Percentiles rank a stretch among this genome's conserved stretches.
These are phyloP conservation scores for Claviceps sp. DNA, from an alignment of 2,329 filamentous ascomycete genomes.

Conservation along the genomic window DNA sequence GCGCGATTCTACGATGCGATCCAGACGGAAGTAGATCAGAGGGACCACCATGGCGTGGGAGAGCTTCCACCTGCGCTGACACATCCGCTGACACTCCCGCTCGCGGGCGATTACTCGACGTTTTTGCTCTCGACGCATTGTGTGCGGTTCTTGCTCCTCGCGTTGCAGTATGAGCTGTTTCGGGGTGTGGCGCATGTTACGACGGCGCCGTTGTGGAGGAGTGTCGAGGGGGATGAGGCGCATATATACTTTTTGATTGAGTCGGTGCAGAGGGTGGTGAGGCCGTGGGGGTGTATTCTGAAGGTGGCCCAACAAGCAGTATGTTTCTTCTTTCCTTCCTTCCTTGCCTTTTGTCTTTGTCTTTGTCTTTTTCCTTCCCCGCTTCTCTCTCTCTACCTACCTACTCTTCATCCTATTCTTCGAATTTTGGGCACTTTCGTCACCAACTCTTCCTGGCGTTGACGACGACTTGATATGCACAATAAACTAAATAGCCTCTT, in stretches of 20 bases:
- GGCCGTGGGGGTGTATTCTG: slow-evolving; percentile 19
- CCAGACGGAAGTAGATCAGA: slow-evolving; percentile 15
- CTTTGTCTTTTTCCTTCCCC: neutral
- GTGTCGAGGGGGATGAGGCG: slow-evolving; percentile 17
- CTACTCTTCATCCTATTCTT: no score
- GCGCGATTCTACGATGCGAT: slow-evolving; percentile 24
- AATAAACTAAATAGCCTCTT: neutral
- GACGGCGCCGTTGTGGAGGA: slow-evolving; percentile 23
- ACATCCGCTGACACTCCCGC: no score
- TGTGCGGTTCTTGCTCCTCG: slow-evolving; percentile 21
- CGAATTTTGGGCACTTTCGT: no score
- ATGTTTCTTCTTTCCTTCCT: neutral
- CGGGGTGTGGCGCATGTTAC: slow-evolving; percentile 20
- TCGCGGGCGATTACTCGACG: slow-evolving; percentile 19
- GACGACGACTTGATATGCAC: neutral
- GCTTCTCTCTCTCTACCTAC: no score
- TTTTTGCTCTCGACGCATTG: slow-evolving; percentile 18
- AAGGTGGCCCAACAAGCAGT: slow-evolving; percentile 16
- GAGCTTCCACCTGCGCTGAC: slow-evolving; percentile 8
- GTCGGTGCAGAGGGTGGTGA: slow-evolving; percentile 20
- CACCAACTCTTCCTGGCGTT: no score
- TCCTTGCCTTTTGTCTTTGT: neutral
- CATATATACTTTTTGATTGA: slow-evolving; percentile 20
- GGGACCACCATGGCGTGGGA: slow-evolving; percentile 10
- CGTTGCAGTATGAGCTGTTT: slow-evolving; percentile 22